Evolutionary conservation across 352 stramenopile genomes (phyloP), one percentile per base, ranked within the genome.

Genomic region (Phytophthora kernoviae): DNA sequence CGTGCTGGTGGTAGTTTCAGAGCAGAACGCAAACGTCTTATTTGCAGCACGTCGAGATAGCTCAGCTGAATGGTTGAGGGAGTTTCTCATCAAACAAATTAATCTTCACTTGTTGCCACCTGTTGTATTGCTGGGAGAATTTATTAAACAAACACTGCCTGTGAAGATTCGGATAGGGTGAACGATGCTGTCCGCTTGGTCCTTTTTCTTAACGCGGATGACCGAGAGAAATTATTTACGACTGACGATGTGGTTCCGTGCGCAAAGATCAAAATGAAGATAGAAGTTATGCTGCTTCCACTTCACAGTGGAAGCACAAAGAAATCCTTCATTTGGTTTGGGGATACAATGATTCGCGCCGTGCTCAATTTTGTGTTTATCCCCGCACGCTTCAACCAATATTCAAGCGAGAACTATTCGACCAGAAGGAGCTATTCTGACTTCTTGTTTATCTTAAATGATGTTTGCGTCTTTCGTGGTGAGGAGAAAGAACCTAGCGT

Each of bases 381-480:
- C 59, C 42, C 9, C 2, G 58, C 49, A 34, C 42, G 36, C 58
- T 50, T 54, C 34, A 30, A 60, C 49, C 42, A 33, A 26, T 41
- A 33, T 34, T 65, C 57, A 17, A 47, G 41, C 32, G 54, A 34
- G 12, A 27, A 22, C 27, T 58, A 39, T 17, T 45, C 30, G 32
- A 53, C 46, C 4, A 10, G 30, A 53, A 40, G 5, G 27, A 52
- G 51, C 20, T 17, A 11, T 40, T 42, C 58, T 46, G 49, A 65
- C 20, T 65, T 65, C n/a, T 45, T 55, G 4, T 60, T 55, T 41
- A 39, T 50, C 5, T 50, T 65, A 20, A 37, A 65, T 50, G 42
- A 45, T 34, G 49, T 65, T 58, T 65, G 58, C 26, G 43, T 65
- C 27, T 59, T 50, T 54, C 58, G 58, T 27, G 58, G 49, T 27